phyloP scores from a whole-genome alignment of 2,329 filamentous ascomycete species.

The Sordariomycetes sp. region DNA sequence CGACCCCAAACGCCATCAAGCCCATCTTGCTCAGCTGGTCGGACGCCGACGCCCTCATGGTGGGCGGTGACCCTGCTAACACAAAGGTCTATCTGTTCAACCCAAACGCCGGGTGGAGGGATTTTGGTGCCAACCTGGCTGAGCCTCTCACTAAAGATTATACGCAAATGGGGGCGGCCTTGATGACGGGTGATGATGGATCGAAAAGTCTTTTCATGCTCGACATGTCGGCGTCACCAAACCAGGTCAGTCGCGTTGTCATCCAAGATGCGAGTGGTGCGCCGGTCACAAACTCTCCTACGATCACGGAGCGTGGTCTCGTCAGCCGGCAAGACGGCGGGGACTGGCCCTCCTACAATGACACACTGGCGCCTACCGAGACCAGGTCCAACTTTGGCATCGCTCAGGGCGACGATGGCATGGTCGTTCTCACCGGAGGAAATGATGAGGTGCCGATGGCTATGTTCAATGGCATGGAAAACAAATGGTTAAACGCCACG shows the following conservation, averaged over 20 bases:
- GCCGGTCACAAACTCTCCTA: constrained; percentile 35
- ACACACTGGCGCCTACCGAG: constrained; percentile 53
- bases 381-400: constrained; percentile 63
- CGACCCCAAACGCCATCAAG: constrained; percentile 52
- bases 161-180: constrained; percentile 45
- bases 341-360: constrained; percentile 74
- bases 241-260: constrained; percentile 61
- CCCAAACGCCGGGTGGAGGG: constrained; percentile 51
- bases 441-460: constrained; percentile 56
- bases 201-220: constrained; percentile 75
- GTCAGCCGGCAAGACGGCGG: constrained; percentile 39
- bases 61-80: constrained; percentile 59
- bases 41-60: constrained; percentile 57
- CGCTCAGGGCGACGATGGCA: constrained; percentile 55
- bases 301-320: constrained; percentile 22
- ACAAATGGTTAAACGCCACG: constrained; percentile 69
- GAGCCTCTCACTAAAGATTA: constrained; percentile 50
- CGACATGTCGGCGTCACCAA: constrained; percentile 65
- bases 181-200: constrained; percentile 65
- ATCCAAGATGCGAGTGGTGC: constrained; percentile 53
- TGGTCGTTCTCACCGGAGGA: constrained; percentile 74
- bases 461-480: constrained; percentile 68
- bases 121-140: constrained; percentile 56
- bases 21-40: constrained; percentile 73
- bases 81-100: constrained; percentile 66